Evolutionary conservation across 257 asterid species (phyloP).

Genomic region (Solanum appendiculatum): DNA sequence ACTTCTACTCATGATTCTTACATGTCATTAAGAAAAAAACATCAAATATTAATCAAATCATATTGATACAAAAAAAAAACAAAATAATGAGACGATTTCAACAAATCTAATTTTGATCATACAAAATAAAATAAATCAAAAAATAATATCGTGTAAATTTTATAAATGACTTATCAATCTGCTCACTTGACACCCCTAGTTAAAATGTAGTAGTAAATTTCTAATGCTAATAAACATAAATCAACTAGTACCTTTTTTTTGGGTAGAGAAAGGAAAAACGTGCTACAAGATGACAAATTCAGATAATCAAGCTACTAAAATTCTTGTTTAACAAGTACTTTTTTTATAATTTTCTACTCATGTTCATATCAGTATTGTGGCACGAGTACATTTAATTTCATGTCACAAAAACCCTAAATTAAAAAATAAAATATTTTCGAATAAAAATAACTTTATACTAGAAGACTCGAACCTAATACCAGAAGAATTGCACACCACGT

Average conservation of each 20-base stretch:
- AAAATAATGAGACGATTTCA: no score
- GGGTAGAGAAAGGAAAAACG: neutral
- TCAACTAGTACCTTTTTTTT: neutral
- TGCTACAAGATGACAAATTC: no score
- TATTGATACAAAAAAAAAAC: no score
- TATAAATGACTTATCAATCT: neutral
- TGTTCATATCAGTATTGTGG: fast-evolving
- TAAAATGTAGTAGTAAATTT: neutral
- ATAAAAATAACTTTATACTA: no score
- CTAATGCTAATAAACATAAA: neutral
- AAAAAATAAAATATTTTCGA: neutral
- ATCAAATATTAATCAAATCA: neutral
- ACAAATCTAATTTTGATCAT: neutral
- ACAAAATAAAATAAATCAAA: no score
- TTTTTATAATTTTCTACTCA: neutral
- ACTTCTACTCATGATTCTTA: neutral
- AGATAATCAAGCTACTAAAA: no score
- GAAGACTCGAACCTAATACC: neutral
- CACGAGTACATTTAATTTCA: neutral
- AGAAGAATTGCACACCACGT: neutral
- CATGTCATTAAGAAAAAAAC: neutral
- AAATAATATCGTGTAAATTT: no score
- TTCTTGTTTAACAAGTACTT: fast-evolving
- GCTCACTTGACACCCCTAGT: no score
- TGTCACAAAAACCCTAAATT: neutral